Base-by-base conservation (phyloP, 805 yeast species). In the Teunomyces aglyptinius region DNA sequence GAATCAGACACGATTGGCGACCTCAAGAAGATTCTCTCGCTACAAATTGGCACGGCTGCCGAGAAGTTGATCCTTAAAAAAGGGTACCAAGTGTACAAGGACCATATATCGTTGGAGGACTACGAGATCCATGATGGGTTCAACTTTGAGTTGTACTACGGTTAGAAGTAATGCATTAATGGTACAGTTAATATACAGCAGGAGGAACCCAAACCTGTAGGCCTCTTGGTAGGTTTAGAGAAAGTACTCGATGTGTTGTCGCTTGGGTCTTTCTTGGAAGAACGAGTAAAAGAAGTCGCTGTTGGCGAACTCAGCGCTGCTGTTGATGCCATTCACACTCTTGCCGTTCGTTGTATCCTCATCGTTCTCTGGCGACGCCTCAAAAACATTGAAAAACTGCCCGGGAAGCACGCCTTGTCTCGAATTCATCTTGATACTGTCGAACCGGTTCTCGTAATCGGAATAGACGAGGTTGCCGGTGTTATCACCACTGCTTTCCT, bases 341-440 rank as follows among this genome's bases (percentile, higher is more conserved):
- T 67, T 65, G 6, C 76, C 74, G 57, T 62, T 67, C 38, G 60
- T 41, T 8, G 80, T 75, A 52, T 76, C 85, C 52, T 79, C 79
- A 44, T 83, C 86, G 61, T 91, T 90, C 57, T 90, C 97, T 0
- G 98, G 98, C 6, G 97, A 94, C 11, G 97, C 98, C 52, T 89
- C 98, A 66, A 94, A 94, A 1, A 95, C 96, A 60, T 94, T 94
- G 67, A 92, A 94, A 45, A 81, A 83, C 39, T 87, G 85, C 20
- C 83, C 81, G 42, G 73, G 67, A 22, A 70, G 58, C 20, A 64
- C 63, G 6, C 67, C 69, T 41, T 63, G 64, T 10, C 44, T 38
- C 27, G 45, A 49, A 43, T 41, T 44, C 11, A 36, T 26, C 28
- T 20, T 22, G n/a, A n/a, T 20, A 8, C 40, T 34, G 15, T 42